Percentiles rank a stretch among this genome's conserved stretches.
These are phyloP conservation scores for Talaromyces adpressus DNA, from an alignment of 495 filamentous ascomycete genomes.

Conservation along the genomic window DNA sequence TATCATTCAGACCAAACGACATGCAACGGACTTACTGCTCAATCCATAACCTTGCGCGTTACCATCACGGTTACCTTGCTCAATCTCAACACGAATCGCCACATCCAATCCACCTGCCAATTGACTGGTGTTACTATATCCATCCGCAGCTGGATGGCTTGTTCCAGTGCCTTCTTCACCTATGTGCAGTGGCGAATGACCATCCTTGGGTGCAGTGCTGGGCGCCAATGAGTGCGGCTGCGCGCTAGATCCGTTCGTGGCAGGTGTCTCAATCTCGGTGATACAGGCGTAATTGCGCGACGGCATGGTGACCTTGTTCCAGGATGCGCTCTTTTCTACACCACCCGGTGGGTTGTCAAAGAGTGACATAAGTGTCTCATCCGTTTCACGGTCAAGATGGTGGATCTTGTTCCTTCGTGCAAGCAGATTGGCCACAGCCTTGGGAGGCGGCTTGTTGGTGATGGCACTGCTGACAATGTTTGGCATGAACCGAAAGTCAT, in stretches of 20 bases:
- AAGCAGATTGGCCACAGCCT: constrained; percentile 81
- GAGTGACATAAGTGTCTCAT: constrained; percentile 81
- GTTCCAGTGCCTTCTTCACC: constrained; percentile 63
- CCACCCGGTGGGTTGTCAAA: constrained; percentile 79
- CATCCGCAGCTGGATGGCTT: constrained; percentile 52
- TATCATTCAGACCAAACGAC: background rate
- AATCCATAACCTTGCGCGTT: constrained; percentile 63
- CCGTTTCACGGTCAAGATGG: constrained; percentile 74
- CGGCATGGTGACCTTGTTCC: constrained; percentile 85
- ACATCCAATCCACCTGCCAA: constrained; percentile 61
- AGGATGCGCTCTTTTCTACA: constrained; percentile 54
- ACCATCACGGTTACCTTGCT: constrained; percentile 56
- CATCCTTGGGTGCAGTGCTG: constrained; percentile 40
- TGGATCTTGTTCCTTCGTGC: constrained; percentile 86
- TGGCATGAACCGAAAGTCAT: constrained; percentile 66
- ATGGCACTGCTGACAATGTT: constrained; percentile 75
- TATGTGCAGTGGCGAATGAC: constrained; percentile 53
- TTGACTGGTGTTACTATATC: constrained; percentile 40
- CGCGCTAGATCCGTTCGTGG: constrained; percentile 16
- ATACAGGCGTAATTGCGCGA: constrained; percentile 82
- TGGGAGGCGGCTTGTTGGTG: constrained; percentile 89
- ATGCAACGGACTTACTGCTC: constrained; percentile 33
- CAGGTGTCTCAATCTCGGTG: constrained; percentile 48
- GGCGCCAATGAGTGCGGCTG: constrained; percentile 13
- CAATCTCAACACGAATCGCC: constrained; percentile 61